A percentile compares a stretch with the other conserved stretches of the same genome.
Conservation (phyloP, 2,329 filamentous ascomycete species). For the Penicillium sp. region DNA sequence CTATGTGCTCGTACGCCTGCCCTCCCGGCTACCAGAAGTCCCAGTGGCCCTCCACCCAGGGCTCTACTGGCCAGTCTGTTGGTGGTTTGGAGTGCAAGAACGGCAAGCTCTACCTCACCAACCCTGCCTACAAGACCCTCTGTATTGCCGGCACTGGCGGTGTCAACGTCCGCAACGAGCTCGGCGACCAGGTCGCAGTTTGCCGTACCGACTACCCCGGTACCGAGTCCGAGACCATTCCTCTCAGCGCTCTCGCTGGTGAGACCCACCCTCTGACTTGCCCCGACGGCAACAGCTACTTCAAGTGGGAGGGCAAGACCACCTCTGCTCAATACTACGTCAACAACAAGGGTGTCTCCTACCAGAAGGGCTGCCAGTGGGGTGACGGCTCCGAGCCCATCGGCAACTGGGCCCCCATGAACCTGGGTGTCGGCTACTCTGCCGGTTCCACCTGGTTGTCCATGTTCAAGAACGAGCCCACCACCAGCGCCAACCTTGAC, state of each 20-base stretch:
- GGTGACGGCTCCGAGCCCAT: conserved; percentile 57
- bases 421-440: conserved; percentile 77
- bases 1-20: conserved; percentile 92
- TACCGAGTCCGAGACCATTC: conserved; percentile 83
- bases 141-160: conserved; percentile 73
- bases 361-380: conserved; percentile 77
- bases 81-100: conserved; percentile 78
- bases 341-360: conserved; percentile 73
- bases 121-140: conserved; percentile 65
- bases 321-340: conserved; percentile 97
- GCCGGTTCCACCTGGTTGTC: conserved; percentile 72
- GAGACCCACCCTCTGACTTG: conserved; percentile 68
- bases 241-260: conserved; percentile 66
- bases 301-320: conserved; percentile 69
- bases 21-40: conserved; percentile 88
- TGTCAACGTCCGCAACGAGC: conserved; percentile 74
- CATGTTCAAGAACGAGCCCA: conserved; percentile 82
- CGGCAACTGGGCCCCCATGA: conserved; percentile 86
- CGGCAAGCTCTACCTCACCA: conserved; percentile 77
- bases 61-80: conserved; percentile 76
- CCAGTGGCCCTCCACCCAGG: conserved; percentile 83
- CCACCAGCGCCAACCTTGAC: conserved; percentile 67
- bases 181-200: conserved; percentile 67
- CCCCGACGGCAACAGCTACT: conserved; percentile 72
- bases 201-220: conserved; percentile 98